Evolutionary conservation across 2,329 filamentous ascomycete species (phyloP).

Genomic region (Fusarium kyushuense): DNA sequence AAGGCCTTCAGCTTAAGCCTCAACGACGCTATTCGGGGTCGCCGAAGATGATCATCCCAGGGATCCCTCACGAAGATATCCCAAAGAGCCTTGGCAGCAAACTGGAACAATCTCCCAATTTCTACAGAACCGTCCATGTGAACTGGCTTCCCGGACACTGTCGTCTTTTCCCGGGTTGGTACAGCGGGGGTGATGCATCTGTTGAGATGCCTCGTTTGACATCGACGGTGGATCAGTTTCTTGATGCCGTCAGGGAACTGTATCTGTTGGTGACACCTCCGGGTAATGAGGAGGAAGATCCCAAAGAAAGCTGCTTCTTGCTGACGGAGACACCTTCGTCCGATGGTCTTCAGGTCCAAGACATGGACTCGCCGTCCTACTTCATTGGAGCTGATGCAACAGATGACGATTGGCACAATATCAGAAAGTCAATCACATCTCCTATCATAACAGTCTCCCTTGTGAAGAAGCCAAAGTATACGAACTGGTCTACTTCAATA

Average conservation of each 20-base stretch:
- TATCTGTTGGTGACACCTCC: neutral
- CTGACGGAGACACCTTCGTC: constrained; percentile 26
- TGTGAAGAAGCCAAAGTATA: neutral
- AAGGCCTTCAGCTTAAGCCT: constrained; percentile 1
- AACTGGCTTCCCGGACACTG: constrained; percentile 14
- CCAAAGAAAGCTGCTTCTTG: constrained; percentile 15
- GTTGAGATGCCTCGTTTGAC: constrained; percentile 21
- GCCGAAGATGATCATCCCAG: neutral
- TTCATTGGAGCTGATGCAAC: constrained; percentile 32
- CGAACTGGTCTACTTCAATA: constrained; percentile 38
- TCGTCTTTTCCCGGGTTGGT: constrained; percentile 23
- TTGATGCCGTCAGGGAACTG: neutral
- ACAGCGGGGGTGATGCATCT: neutral
- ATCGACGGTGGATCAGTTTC: neutral
- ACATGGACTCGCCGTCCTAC: constrained; percentile 26
- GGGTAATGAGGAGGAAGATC: neutral
- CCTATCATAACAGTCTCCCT: constrained; percentile 19
- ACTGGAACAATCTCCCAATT: neutral
- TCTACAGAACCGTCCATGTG: neutral
- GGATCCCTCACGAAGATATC: neutral
- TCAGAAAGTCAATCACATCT: constrained; percentile 41
- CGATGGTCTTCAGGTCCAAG: neutral
- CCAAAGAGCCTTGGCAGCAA: neutral
- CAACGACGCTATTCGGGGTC: neutral
- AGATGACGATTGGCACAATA: constrained; percentile 42